phyloP scores from a whole-genome alignment of 257 asterid species.

The Lavandula angustifolia region DNA sequence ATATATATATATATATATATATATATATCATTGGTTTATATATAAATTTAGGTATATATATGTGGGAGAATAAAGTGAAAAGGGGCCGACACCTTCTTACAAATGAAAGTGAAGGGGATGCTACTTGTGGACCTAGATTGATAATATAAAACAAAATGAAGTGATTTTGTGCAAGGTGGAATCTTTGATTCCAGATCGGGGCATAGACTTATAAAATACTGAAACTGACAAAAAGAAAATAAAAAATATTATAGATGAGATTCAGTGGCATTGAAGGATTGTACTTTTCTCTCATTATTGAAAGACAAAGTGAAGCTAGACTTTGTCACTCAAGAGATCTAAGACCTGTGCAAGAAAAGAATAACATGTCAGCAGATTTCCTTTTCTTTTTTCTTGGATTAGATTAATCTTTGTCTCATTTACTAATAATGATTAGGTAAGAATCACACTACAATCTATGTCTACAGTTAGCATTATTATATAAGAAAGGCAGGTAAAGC shows the following conservation, averaged over 20 bases:
- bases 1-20: too few relatives aligned
- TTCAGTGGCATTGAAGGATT: slow-evolving; percentile 52
- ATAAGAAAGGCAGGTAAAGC: slow-evolving; percentile 38
- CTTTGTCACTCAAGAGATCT: slow-evolving; percentile 73
- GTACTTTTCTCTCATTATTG: slow-evolving; percentile 76
- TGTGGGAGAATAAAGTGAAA: slow-evolving; percentile 92
- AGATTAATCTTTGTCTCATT: slow-evolving; percentile 3
- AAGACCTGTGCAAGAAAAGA: slow-evolving; percentile 76
- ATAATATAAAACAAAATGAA: slow-evolving; percentile 26
- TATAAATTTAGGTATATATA: too few relatives aligned
- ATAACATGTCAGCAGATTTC: slow-evolving; percentile 49
- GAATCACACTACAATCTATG: slow-evolving; percentile 24
- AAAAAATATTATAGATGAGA: slow-evolving; percentile 39
- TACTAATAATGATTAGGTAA: slow-evolving; percentile 1
- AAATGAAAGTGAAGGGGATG: slow-evolving; percentile 61
- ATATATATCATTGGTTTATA: too few relatives aligned
- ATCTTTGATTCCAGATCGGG: slow-evolving; percentile 47
- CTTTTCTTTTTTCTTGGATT: slow-evolving; percentile 22
- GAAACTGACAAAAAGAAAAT: slow-evolving; percentile 12
- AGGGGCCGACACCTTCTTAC: slow-evolving; percentile 71
- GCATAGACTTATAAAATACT: slow-evolving; percentile 26
- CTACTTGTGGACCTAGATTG: slow-evolving; percentile 42
- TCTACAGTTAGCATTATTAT: slow-evolving; percentile 7
- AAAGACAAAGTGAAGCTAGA: slow-evolving; percentile 65
- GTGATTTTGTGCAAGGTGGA: slow-evolving; percentile 44